Evolutionary conservation across 495 filamentous ascomycete species (phyloP).

Genomic region (Hyaloscypha variabilis): DNA sequence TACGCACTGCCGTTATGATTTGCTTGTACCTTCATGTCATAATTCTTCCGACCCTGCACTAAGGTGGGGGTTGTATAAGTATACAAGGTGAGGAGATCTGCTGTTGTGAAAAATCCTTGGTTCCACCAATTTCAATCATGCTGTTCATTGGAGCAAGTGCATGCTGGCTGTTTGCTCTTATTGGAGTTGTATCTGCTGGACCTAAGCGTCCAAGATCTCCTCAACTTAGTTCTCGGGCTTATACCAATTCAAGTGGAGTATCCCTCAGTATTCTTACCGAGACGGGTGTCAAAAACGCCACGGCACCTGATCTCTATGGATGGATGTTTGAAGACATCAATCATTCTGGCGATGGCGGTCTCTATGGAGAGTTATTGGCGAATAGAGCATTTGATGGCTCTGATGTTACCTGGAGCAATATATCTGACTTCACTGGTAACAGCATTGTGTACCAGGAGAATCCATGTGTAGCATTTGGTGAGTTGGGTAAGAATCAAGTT

Average conservation of each 20-base stretch:
- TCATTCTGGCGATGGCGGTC: conserved; percentile 75
- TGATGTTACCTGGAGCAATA: conserved; percentile 5
- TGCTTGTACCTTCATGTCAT: no score
- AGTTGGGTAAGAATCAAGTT: not conserved
- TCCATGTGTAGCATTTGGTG: conserved; percentile 29
- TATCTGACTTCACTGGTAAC: not conserved
- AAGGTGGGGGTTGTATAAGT: no score
- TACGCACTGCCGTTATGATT: no score
- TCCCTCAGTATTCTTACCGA: conserved; percentile 10
- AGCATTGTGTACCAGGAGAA: conserved; percentile 38
- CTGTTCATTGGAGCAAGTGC: not conserved
- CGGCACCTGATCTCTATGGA: conserved; percentile 20
- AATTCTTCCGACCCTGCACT: no score
- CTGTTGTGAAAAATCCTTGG: no score
- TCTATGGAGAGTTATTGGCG: conserved; percentile 72
- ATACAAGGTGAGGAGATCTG: no score
- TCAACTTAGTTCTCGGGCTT: not conserved
- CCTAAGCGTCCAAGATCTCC: conserved; percentile 10
- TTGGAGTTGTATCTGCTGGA: conserved; percentile 12
- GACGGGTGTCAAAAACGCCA: conserved; percentile 17
- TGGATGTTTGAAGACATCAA: conserved; percentile 61
- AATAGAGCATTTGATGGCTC: conserved; percentile 66
- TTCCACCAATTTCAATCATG: not conserved
- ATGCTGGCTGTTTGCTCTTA: not conserved
- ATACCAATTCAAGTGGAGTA: conserved; percentile 12